These are phyloP conservation scores for Scedosporium boydii DNA, from an alignment of 2,329 filamentous ascomycete genomes.

Conservation along the genomic window DNA sequence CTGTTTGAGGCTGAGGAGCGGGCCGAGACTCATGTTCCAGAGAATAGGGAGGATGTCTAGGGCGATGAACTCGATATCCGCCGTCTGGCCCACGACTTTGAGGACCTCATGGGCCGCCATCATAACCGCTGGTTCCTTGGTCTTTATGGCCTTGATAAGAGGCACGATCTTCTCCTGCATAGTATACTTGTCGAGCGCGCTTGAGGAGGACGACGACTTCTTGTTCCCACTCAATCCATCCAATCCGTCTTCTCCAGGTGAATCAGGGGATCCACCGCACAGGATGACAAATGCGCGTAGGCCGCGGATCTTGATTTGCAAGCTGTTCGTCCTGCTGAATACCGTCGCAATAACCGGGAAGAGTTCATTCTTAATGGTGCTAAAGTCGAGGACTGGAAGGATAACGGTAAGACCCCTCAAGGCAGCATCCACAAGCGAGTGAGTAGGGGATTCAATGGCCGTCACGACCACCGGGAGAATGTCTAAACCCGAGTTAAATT, in stretches of 20 bases:
- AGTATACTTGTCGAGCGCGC: constrained; percentile 87
- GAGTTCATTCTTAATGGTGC: constrained; percentile 91
- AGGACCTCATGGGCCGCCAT: constrained; percentile 83
- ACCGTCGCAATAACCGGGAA: constrained; percentile 87
- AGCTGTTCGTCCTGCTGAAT: constrained; percentile 85
- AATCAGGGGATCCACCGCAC: constrained; percentile 63
- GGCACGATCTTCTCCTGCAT: constrained; percentile 97
- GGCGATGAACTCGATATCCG: constrained; percentile 84
- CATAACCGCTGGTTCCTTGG: constrained; percentile 96
- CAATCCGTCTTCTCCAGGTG: constrained; percentile 57
- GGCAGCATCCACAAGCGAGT: constrained; percentile 78
- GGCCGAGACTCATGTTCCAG: constrained; percentile 87
- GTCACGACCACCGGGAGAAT: constrained; percentile 78
- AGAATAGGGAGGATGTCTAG: constrained; percentile 83
- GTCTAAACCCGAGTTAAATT: constrained; percentile 38
- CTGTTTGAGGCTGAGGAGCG: constrained; percentile 75
- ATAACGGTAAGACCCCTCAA: constrained; percentile 69
- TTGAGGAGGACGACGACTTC: constrained; percentile 47
- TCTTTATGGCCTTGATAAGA: constrained; percentile 85
- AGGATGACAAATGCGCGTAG: constrained; percentile 84
- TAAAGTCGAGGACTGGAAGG: constrained; percentile 87
- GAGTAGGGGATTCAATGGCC: constrained; percentile 80
- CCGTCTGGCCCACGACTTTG: constrained; percentile 68
- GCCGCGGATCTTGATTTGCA: constrained; percentile 89
- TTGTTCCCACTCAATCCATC: constrained; percentile 57